Base-by-base conservation (phyloP, 345 rosid species). In the Rhizophora apiculata region DNA sequence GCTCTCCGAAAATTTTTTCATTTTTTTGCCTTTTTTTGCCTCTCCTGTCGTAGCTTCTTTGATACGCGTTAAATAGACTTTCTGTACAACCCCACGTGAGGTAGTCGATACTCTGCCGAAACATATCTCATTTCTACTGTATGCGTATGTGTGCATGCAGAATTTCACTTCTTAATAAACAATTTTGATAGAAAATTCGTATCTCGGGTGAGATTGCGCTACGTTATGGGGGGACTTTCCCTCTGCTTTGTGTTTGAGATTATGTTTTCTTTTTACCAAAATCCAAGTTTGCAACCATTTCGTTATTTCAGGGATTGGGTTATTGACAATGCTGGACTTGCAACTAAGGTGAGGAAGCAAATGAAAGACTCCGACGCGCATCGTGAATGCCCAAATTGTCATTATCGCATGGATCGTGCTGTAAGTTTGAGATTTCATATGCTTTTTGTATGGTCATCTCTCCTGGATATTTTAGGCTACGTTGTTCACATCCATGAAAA, bases 301-400 rank as follows among this genome's bases (percentile, higher is more conserved):
- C 20, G 20, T 63, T 53, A 63, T 60, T 76, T 80, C 86, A 95
- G 99, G 88, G 80, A 78, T 71, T 92, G 90, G 97, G 77, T 90
- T 79, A 70, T 95, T 19, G 85, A 89, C 72, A 74, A 93, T 55
- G 83, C 75, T 74, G 80, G 89, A 39, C 72, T 95, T 48, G 98
- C 98, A 15, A 78, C 74, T 60, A 92, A 89, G 78, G 91, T 92
- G 60, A 90, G 77, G 71, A 83, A 68, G 63, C 84, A 81, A 75
- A 78, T 87, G 68, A 81, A 74, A 79, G 96, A 88, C 77, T 77
- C 66, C 57, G 96, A 89, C 16, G 87, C 96, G 37, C 75, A 73
- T 68, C 82, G 85, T 26, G 82, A 87, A 64, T 95, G 97, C 78
- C 97, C 97, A 21, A 85, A 86, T 46, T 95, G 99, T 76, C 79